These are phyloP conservation scores for Rhynchospora pubera DNA, from an alignment of 176 grass and related monocot species.

Conservation along the genomic window DNA sequence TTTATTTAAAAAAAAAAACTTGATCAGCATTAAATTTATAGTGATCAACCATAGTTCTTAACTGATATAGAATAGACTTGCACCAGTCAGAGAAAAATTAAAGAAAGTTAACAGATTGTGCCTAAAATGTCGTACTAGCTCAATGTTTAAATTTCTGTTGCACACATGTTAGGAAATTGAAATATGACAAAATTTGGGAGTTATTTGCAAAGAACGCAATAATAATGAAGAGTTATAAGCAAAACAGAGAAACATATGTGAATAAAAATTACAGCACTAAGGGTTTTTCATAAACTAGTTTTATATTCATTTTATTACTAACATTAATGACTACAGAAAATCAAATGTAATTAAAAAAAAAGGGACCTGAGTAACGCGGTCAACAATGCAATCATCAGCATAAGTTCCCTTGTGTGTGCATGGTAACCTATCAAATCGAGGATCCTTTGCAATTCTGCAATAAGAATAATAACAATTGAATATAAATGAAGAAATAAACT, in stretches of 20 bases:
- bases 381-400: conserved; percentile 96
- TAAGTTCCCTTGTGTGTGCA: conserved; percentile 96
- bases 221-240: not conserved
- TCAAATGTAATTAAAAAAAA: not conserved
- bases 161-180: too few species aligned
- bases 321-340: conserved; percentile 5
- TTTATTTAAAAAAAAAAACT: not conserved
- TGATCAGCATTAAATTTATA: not conserved
- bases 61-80: not conserved
- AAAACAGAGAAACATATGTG: not conserved
- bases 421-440: conserved; percentile 84
- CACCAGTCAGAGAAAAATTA: not conserved
- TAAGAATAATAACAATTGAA: not conserved
- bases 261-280: not conserved
- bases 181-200: too few species aligned
- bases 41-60: not conserved
- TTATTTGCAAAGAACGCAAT: not conserved
- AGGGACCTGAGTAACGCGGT: conserved; percentile 82
- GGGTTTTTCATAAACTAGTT: not conserved
- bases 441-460: conserved; percentile 86
- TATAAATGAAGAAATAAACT: conserved; percentile 17
- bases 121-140: too few species aligned
- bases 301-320: not conserved
- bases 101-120: not conserved
- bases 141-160: too few species aligned